Evolutionary conservation across 169 alveolate genomes (phyloP), one percentile per base, ranked within the genome.

Genomic region (Neospora caninum): DNA sequence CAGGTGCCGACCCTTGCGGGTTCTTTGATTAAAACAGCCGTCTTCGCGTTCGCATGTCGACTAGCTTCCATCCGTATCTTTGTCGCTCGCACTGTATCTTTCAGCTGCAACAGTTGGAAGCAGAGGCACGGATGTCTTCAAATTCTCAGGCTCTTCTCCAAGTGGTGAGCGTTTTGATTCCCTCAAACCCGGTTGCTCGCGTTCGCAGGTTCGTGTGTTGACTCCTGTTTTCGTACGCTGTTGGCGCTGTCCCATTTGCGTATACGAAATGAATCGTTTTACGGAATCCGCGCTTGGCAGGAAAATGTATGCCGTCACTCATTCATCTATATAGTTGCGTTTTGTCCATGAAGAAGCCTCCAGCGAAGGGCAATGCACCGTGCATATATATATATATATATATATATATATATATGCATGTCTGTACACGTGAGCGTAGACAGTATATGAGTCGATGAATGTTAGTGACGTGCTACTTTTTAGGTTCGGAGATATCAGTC

Each of bases 121-220:
- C 86, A 78, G 86, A 78, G 45, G 86, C 86, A 4, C 22, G 86
- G 20, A 78, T 43, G 1, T 20, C 45, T 10, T 43, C 86, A 10
- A 78, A 78, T n/a, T n/a, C 86, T 16, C 86, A 78, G 22, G 86
- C 86, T 4, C 86, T 78, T 78, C 86, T 78, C n/a, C 86, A n/a
- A n/a, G 43, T n/a, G 39, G 86, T 78, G 45, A 18, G 86, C 31
- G 34, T 69, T 20, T 31, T 69, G 42, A 6, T 34, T 69, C 18
- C 18, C 34, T 69, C 42, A 20, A 34, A 69, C 34, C 39, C 82
- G 34, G 58, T 49, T 49, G 58, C 58, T 49, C 58, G 58, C 58
- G 58, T 49, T 69, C 29, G 10, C 80, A 29, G 80, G 31, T 69
- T 20, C 80, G 80, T 7, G 80, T 25, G 41, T 25, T 20, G 41